Evolutionary conservation across 2,329 filamentous ascomycete genomes (phyloP).

Genomic region (Basipetospora chlamydospora): DNA sequence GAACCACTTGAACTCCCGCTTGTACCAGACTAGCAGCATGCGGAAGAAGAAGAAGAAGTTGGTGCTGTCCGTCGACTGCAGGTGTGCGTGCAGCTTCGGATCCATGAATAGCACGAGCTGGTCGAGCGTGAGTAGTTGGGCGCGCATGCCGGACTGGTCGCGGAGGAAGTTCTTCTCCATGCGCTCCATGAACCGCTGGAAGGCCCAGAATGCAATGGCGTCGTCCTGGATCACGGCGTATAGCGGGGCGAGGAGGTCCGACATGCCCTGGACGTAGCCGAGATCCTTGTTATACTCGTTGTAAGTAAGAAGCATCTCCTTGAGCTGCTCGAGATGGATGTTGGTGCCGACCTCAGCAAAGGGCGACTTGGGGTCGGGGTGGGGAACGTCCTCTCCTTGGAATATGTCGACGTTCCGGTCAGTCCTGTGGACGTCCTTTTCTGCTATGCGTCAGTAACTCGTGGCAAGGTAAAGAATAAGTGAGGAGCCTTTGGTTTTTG

Average conservation of each 20-base stretch:
- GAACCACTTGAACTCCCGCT: slow-evolving; percentile 84
- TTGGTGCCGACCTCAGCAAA: slow-evolving; percentile 91
- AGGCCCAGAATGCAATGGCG: slow-evolving; percentile 91
- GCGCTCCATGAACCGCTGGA: slow-evolving; percentile 88
- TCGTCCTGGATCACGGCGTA: slow-evolving; percentile 98
- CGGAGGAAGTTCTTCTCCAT: slow-evolving; percentile 97
- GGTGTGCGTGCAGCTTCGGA: slow-evolving; percentile 79
- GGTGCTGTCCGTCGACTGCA: slow-evolving; percentile 81
- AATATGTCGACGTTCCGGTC: slow-evolving; percentile 93
- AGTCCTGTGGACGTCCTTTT: slow-evolving; percentile 96
- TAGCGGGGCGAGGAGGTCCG: slow-evolving; percentile 84
- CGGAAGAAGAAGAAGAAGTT: slow-evolving; percentile 99
- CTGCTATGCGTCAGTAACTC: slow-evolving; percentile 29
- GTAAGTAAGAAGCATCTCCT: slow-evolving; percentile 96
- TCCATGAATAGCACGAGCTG: slow-evolving; percentile 96
- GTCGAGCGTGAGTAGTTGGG: slow-evolving; percentile 79
- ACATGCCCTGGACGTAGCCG: slow-evolving; percentile 98
- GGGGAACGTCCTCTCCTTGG: slow-evolving; percentile 87
- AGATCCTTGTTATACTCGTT: slow-evolving; percentile 95
- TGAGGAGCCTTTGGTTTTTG: slow-evolving; percentile 2
- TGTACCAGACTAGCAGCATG: slow-evolving; percentile 98
- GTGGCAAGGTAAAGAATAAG: no score
- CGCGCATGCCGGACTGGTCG: slow-evolving; percentile 91
- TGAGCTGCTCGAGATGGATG: slow-evolving; percentile 95
- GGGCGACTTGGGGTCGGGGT: slow-evolving; percentile 89